Evolutionary conservation across 75 land plant genomes (phyloP), one percentile per base, ranked within the genome.

Genomic region (Picea glauca): DNA sequence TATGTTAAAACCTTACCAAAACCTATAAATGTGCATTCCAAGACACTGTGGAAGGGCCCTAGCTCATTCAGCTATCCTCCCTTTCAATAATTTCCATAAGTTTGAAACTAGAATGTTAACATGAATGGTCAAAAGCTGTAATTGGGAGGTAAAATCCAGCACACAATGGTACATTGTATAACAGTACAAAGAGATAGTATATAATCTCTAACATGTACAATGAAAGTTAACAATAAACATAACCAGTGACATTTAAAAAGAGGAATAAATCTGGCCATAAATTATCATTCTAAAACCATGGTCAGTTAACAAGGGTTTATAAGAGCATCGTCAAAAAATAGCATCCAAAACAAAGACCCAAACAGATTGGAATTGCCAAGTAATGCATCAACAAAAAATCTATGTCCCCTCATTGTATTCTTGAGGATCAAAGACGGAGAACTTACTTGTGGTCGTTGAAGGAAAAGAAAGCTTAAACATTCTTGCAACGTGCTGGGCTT

Each of bases 391-490:
- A 20, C 3, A 17, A 70, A 9, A 20, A 40, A 70, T 18, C 73
- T 3, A 40, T n/a, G n/a, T n/a, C 18, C 12, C 50, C 9, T 40
- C 54, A 43, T 40, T 4, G 12, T 70, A 43, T 70, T 38, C 54
- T 7, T 70, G 23, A 70, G 23, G 54, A 20, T 40, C 11, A 38
- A 13, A 70, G 12, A 46, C 3, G 13, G 9, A 8, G 54, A 38
- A 35, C 73, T 70, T 70, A 70, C 73, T 70, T 70, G 73, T 20
- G 73, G 73, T 70, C n/a, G 73, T 20, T 43, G 43, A n/a, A 43
- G 43, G 73, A 70, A 70, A 35, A 70, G 12, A 70, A 70, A 70
- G 6, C 3, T 8, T 20, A 70, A 40, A 35, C 73, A 70, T 70
- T 70, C 73, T 70, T 43, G 21, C 46, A 20, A 46, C 9, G 73